These are phyloP conservation scores for Calocera viscosa DNA, from an alignment of 768 basidiomycete genomes.

Conservation along the genomic window DNA sequence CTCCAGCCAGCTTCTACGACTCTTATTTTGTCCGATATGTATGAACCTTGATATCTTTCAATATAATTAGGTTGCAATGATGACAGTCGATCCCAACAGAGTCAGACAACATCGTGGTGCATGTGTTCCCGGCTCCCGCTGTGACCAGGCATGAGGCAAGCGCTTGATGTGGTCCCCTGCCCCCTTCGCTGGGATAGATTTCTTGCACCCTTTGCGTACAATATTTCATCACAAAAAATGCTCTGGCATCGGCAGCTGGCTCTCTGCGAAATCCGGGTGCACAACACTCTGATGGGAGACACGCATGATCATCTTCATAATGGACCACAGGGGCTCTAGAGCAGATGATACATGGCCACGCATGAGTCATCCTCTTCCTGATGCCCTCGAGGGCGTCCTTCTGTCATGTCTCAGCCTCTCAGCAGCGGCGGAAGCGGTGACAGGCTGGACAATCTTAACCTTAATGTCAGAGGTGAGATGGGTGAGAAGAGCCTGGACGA, in stretches of 20 bases:
- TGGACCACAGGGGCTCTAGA: background rate
- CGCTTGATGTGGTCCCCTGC: no score
- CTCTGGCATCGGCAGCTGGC: no score
- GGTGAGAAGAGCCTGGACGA: conserved; percentile 76
- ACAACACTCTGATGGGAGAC: no score
- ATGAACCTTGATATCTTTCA: background rate
- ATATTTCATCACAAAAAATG: no score
- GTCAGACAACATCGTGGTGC: no score
- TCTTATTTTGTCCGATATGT: background rate
- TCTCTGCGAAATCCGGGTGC: no score
- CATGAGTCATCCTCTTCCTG: background rate
- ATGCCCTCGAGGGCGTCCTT: conserved; percentile 31
- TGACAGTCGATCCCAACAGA: no score
- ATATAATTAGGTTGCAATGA: background rate
- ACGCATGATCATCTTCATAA: conserved; percentile 4
- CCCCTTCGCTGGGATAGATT: no score
- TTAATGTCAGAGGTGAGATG: conserved; percentile 89
- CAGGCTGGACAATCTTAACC: conserved; percentile 55
- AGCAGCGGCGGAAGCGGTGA: conserved; percentile 39
- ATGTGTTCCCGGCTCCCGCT: no score
- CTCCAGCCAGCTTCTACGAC: background rate
- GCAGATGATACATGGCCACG: background rate
- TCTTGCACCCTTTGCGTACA: no score
- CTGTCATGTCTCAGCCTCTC: conserved; percentile 62
- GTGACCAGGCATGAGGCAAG: no score